phyloP scores from a whole-genome alignment of 805 yeast species.

The Cyberlindnera americana region DNA sequence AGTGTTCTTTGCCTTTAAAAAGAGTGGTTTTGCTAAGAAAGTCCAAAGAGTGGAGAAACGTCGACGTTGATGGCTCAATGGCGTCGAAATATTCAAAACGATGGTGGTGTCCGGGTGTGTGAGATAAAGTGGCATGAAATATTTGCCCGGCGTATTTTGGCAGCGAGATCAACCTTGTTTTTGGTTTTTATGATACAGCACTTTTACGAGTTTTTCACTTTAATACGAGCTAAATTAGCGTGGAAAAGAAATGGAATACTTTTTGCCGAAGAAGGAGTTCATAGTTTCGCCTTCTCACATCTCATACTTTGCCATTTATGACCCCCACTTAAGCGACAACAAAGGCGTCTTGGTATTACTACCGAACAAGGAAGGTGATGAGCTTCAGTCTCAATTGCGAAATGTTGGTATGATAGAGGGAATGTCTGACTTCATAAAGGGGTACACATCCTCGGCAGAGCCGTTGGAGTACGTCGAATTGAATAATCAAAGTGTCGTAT shows the following conservation, averaged over 20 bases:
- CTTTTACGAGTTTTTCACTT: too few relatives aligned
- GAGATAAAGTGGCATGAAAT: neutral
- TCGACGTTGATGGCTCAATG: too few relatives aligned
- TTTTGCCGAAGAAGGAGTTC: slow-evolving; percentile 16
- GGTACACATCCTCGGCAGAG: slow-evolving; percentile 14
- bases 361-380: slow-evolving; percentile 18
- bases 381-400: slow-evolving; percentile 30
- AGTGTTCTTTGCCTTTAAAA: neutral
- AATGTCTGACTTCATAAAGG: slow-evolving; percentile 12
- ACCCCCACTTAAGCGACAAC: slow-evolving; percentile 33
- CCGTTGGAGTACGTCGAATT: slow-evolving; percentile 26
- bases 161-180: too few relatives aligned
- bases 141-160: neutral
- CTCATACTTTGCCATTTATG: slow-evolving; percentile 34
- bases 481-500: slow-evolving; percentile 27
- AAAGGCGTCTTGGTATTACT: slow-evolving; percentile 30
- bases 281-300: slow-evolving; percentile 16
- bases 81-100: too few relatives aligned
- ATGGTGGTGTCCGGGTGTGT: neutral
- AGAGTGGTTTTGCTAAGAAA: too few relatives aligned
- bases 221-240: too few relatives aligned
- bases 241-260: slow-evolving; percentile 27
- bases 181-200: too few relatives aligned
- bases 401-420: slow-evolving; percentile 44
- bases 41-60: too few relatives aligned